These are phyloP conservation scores for Laburnicola sp. DNA, from an alignment of 2,329 filamentous ascomycete genomes.

Conservation along the genomic window DNA sequence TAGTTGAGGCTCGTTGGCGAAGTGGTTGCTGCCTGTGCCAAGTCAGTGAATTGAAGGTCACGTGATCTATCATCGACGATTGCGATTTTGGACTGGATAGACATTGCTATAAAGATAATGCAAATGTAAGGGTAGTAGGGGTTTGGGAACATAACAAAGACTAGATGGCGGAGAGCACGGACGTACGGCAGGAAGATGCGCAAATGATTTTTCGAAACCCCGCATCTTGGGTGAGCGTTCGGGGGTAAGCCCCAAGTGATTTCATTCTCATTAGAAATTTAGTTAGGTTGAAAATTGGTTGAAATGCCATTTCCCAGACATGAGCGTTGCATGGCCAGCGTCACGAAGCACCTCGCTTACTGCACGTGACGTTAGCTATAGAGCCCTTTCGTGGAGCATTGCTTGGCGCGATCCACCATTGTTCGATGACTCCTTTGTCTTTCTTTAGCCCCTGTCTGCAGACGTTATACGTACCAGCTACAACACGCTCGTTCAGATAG, in stretches of 20 bases:
- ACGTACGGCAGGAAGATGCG: conserved; percentile 59
- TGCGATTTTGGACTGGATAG: not conserved
- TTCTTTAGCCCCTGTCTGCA: not conserved
- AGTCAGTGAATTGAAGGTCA: conserved; percentile 5
- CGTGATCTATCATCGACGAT: not conserved
- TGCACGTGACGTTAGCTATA: conserved; percentile 31
- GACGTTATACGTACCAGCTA: conserved; percentile 5
- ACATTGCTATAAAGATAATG: not conserved
- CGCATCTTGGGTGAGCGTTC: conserved; percentile 60
- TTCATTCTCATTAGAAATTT: too few species aligned
- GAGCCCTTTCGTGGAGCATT: not conserved
- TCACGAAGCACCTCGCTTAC: conserved; percentile 63
- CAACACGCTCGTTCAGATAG: conserved; percentile 64
- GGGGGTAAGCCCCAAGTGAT: conserved; percentile 61
- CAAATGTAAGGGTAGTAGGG: not conserved
- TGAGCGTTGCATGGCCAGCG: conserved; percentile 62
- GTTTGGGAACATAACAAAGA: not conserved
- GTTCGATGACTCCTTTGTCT: not conserved
- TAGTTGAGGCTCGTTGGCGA: conserved; percentile 56
- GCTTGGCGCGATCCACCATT: not conserved
- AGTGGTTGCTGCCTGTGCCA: conserved; percentile 49
- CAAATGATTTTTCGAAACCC: conserved; percentile 63
- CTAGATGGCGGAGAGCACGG: not conserved
- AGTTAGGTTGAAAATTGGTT: too few species aligned
- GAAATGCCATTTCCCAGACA: conserved; percentile 68